phyloP scores from a whole-genome alignment of 1,139 yeast genomes.

The Kluyveromyces sp. region DNA sequence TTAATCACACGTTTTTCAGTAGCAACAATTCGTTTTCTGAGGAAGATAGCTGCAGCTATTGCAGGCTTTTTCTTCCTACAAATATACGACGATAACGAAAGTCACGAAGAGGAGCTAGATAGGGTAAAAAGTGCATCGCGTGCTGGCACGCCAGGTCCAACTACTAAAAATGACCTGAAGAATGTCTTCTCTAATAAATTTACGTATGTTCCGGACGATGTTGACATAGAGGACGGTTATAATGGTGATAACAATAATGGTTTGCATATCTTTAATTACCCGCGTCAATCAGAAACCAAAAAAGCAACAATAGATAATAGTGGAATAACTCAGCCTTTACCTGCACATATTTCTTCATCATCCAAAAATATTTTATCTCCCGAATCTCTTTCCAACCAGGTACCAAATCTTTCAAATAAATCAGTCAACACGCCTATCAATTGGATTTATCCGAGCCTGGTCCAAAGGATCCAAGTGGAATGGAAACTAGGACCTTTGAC shows the following conservation, averaged over 20 bases:
- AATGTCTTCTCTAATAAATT: constrained; percentile 8
- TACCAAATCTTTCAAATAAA: no score
- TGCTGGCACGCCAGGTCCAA: neutral
- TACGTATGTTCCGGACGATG: constrained; percentile 19
- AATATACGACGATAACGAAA: constrained; percentile 5
- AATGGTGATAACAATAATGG: constrained; percentile 25
- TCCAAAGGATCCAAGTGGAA: no score
- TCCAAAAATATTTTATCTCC: no score
- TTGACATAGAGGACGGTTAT: constrained; percentile 23
- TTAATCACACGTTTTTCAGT: neutral
- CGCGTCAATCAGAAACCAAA: neutral
- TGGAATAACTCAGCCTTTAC: neutral
- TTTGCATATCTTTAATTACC: neutral
- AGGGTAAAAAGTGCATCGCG: neutral
- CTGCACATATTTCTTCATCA: neutral
- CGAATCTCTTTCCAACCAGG: no score
- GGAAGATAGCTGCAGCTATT: neutral
- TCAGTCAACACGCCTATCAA: no score
- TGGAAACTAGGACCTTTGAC: neutral
- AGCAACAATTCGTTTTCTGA: neutral
- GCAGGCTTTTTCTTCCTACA: constrained; percentile 8
- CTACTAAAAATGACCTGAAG: constrained; percentile 7
- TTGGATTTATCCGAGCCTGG: no score
- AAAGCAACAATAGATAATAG: no score
- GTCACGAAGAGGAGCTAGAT: neutral